Percentiles rank a stretch among this genome's conserved stretches.
Conservation (phyloP, 225 moss, liverwort and hornwort genomes). For the Pleurozium schreberi region DNA sequence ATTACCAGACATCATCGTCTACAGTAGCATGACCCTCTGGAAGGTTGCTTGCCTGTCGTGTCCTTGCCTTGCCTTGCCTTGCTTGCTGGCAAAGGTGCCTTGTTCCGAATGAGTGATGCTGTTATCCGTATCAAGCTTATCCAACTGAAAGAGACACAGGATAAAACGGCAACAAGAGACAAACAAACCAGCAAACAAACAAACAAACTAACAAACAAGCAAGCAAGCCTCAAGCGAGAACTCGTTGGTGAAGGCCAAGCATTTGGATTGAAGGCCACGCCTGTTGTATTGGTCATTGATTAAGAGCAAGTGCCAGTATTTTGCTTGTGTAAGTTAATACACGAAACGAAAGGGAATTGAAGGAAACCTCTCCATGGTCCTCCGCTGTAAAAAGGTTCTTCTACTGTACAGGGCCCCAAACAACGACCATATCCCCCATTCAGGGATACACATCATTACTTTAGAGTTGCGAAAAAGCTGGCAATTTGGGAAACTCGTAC, state of each 20-base stretch:
- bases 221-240: too few species aligned
- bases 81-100: not conserved
- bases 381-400: not conserved
- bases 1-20: not conserved
- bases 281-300: not conserved
- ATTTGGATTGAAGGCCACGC: not conserved
- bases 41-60: not conserved
- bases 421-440: not conserved
- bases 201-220: too few species aligned
- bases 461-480: not conserved
- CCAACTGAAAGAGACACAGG: not conserved
- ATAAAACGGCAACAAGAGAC: not conserved
- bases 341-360: not conserved
- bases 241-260: not conserved
- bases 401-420: constrained; percentile 7
- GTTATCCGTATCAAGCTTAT: not conserved
- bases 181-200: too few species aligned
- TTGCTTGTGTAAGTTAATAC: not conserved
- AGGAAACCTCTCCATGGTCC: not conserved
- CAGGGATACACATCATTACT: not conserved
- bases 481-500: not conserved
- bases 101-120: not conserved
- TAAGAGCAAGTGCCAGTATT: not conserved
- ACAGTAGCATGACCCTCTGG: not conserved
- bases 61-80: too few species aligned